Evolutionary conservation across 495 filamentous ascomycete genomes (phyloP).

Genomic region (Penicillium subrubescens): DNA sequence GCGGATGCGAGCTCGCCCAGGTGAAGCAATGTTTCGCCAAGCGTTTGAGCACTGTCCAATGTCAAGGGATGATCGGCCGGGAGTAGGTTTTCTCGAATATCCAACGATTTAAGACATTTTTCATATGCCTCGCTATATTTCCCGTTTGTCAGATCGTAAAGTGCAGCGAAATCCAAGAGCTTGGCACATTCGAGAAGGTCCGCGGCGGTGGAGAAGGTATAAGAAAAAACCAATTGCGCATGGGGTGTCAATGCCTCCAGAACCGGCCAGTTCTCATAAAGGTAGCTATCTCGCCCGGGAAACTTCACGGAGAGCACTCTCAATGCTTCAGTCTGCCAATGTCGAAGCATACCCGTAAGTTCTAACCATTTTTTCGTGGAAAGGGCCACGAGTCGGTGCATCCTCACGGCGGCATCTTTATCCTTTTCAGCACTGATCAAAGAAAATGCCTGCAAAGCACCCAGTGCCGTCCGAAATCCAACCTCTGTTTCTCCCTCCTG

Average conservation of each 20-base stretch:
- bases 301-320: not conserved
- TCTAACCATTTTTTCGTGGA: not conserved
- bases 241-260: not conserved
- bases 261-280: not conserved
- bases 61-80: not conserved
- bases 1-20: not conserved
- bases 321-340: not conserved
- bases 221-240: not conserved
- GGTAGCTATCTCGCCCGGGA: not conserved
- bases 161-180: not conserved
- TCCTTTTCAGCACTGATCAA: not conserved
- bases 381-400: not conserved
- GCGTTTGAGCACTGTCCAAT: not conserved
- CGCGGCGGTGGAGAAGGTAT: not conserved
- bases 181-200: not conserved
- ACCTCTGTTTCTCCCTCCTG: not conserved
- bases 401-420: not conserved
- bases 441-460: not conserved
- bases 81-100: not conserved
- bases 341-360: not conserved
- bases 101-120: not conserved
- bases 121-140: not conserved
- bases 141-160: not conserved
- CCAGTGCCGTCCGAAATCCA: not conserved
- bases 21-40: not conserved